These are phyloP conservation scores for Plantago lanceolata DNA, from an alignment of 305 asterid species.

Conservation along the genomic window DNA sequence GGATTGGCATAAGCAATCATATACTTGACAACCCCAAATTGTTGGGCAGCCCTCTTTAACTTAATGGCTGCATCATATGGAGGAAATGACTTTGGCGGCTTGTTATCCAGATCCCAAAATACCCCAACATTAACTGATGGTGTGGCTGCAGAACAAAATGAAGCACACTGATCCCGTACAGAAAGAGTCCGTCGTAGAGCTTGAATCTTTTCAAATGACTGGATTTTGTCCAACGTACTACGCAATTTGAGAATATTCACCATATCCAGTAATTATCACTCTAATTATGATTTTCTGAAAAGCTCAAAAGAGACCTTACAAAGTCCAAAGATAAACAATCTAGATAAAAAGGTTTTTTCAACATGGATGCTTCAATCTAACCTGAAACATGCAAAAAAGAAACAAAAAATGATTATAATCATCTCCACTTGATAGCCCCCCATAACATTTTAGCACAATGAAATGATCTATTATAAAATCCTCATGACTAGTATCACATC, in stretches of 20 bases:
- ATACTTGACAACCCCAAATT: conserved; percentile 66
- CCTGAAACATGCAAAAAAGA: conserved; percentile 16
- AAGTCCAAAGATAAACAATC: conserved; percentile 1
- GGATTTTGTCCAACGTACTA: conserved; percentile 17
- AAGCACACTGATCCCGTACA: conserved; percentile 29
- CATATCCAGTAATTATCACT: conserved; percentile 26
- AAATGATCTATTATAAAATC: background rate
- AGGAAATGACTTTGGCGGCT: conserved; percentile 65
- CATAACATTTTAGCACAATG: background rate
- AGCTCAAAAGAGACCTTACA: conserved; percentile 2
- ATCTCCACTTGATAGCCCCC: background rate
- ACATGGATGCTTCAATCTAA: conserved; percentile 4
- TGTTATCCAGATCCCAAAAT: conserved; percentile 91
- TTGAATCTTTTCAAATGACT: conserved; percentile 19
- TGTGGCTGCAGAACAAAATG: conserved; percentile 26
- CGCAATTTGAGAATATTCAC: conserved; percentile 26
- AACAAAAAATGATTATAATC: conserved; percentile 5
- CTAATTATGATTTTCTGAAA: background rate
- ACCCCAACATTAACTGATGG: conserved; percentile 52
- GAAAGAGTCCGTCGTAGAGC: conserved; percentile 10
- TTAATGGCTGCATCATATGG: conserved; percentile 74
- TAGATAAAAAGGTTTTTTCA: background rate
- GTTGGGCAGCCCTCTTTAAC: conserved; percentile 54
- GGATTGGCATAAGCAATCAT: conserved; percentile 74
- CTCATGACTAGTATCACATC: no score